Evolutionary conservation across 2,329 filamentous ascomycete species (phyloP), one percentile per base, ranked within the genome.

Genomic region (Colletotrichum sp.): DNA sequence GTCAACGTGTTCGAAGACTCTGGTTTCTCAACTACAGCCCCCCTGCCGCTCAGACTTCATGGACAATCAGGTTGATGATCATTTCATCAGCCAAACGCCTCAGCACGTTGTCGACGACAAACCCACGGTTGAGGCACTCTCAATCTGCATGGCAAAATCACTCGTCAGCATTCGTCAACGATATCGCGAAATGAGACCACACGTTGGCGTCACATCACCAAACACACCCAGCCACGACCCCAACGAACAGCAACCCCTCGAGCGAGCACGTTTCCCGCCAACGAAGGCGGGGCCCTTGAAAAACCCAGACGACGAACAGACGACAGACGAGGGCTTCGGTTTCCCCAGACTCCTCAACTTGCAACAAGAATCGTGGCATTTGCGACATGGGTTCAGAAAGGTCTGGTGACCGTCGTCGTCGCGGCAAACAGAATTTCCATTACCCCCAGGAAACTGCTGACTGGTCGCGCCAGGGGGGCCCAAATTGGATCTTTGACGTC

Each of bases 361-460:
- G 55, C 62, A 72, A 68, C 64, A 60, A 63, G 70, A 13, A 39
- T 73, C 64, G 70, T 48, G 70, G 64, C 70, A 68, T 75, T 70
- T 22, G 36, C 24, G 57, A 32, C 59, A 64, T 64, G 74, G 64
- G 64, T 57, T 30, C 8, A 28, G 30, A 22, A 48, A 64, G 71
- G 74, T 76, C 74, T 24, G 74, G 34, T 76, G 74, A 76, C 74
- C 64, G 44, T 74, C 34, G 30, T 26, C 66, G 39, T 69, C 44
- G 71, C 52, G 66, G 71, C 71, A 67, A 63, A 39, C 66, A 63
- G 15, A 13, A 63, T 76, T 76, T 73, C 71, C 71, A 76, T 76
- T 76, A 76, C 75, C 75, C 75, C 75, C 75, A 76, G 66, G 52
- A 76, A 76, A 76, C 32, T 39, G 52, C 32, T 76, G 75, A 76